Conservation (phyloP, 2,329 filamentous ascomycete genomes). For the Colletotrichum caudatum region DNA sequence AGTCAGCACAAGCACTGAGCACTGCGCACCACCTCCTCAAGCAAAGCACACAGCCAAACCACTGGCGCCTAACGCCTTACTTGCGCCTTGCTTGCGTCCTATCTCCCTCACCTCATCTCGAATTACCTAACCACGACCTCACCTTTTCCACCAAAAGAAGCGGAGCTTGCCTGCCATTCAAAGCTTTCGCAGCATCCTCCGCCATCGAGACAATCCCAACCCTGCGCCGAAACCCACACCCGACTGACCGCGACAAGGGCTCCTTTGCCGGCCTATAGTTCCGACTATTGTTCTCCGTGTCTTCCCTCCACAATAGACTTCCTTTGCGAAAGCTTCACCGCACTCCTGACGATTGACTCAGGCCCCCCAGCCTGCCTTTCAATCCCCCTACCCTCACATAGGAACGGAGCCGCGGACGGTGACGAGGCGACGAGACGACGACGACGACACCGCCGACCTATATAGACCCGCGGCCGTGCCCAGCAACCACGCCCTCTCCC, state of each 20-base stretch:
- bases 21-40: slow-evolving; percentile 8
- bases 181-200: slow-evolving; percentile 35
- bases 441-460: slow-evolving; percentile 6
- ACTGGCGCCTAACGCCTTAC: slow-evolving; percentile 31
- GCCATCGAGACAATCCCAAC: slow-evolving; percentile 35
- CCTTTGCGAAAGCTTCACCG: slow-evolving; percentile 34
- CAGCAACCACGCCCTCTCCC: slow-evolving; percentile 12
- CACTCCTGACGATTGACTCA: slow-evolving; percentile 38
- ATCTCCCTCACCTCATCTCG: slow-evolving; percentile 8
- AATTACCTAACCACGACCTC: slow-evolving; percentile 38
- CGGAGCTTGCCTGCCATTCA: slow-evolving; percentile 34
- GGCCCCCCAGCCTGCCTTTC: slow-evolving; percentile 31
- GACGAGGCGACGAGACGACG: not conserved
- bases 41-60: not conserved
- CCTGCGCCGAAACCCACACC: slow-evolving; percentile 38
- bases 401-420: not conserved
- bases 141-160: slow-evolving; percentile 33
- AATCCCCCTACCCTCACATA: slow-evolving; percentile 24
- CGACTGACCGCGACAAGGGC: slow-evolving; percentile 38
- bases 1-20: slow-evolving; percentile 21
- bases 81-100: slow-evolving; percentile 17
- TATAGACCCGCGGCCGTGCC: slow-evolving; percentile 23
- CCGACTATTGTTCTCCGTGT: slow-evolving; percentile 23
- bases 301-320: slow-evolving; percentile 31
- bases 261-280: slow-evolving; percentile 33